Evolutionary conservation across 2,329 filamentous ascomycete species (phyloP), one percentile per base, ranked within the genome.

Genomic region (Ambrosiella xylebori): DNA sequence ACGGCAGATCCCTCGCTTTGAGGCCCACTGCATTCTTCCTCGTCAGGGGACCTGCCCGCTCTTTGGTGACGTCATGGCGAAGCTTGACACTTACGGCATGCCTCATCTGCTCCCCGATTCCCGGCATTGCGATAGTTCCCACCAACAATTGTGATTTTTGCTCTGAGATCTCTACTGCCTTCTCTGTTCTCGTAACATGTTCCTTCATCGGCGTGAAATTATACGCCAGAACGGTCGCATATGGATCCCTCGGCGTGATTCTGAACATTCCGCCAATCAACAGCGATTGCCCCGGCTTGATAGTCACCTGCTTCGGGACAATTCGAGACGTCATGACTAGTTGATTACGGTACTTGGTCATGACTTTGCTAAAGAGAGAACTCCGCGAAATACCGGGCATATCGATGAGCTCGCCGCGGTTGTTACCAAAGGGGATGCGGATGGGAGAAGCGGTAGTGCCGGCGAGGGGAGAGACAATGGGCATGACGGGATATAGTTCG

Each of bases 381-480:
- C 81, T 84, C 51, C 93, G 82, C 7, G 83, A 79, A 39, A 98
- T 73, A 0, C 93, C 93, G 0, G 93, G 93, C 12, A 98, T 76
- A 67, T 98, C 93, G 64, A 98, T 88, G 39, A 98, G 76, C 68
- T 98, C 94, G 58, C 93, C 93, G 65, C 81, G 85, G 27, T 86
- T 85, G 61, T 81, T 81, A 51, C 90, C 90, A 66, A 93, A 98
- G 0, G 89, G 88, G 15, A 97, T 81, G 36, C 93, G 84, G 64
- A 98, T 97, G 0, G 93, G 93, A 0, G 89, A 95, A 1, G 90
- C 93, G 0, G 93, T 98, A 0, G 93, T 98, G 8, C 94, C 93
- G 0, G 93, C 88, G 2, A 96, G 76, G 3, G 86, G 79, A 0
- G 89, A 95, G 1, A 95, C 85, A 9, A 94, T 71, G 1, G 91